These are phyloP conservation scores for Lentinula raphanica DNA, from an alignment of 768 basidiomycete species.

Conservation along the genomic window DNA sequence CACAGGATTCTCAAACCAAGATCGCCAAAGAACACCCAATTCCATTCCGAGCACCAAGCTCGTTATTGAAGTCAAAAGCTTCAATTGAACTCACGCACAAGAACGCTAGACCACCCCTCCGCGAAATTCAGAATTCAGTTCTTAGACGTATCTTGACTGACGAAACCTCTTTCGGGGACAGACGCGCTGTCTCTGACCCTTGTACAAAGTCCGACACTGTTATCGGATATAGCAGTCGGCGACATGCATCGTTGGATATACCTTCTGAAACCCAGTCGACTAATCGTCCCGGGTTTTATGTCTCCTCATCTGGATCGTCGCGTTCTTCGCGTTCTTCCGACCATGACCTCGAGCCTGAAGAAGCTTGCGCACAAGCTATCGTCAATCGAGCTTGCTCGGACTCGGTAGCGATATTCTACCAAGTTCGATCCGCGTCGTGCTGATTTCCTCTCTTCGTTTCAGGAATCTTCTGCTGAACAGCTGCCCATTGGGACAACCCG, in stretches of 20 bases:
- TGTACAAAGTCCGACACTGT: neutral
- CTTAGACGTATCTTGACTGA: conserved; percentile 8
- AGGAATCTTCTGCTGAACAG: conserved; percentile 1
- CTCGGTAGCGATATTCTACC: neutral
- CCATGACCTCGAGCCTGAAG: conserved; percentile 7
- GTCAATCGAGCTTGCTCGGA: neutral
- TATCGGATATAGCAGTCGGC: neutral
- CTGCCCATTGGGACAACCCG: conserved; percentile 30
- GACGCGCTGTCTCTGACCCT: conserved; percentile 1
- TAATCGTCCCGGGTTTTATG: neutral
- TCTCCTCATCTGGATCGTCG: neutral
- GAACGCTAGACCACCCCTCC: neutral
- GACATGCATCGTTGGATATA: neutral
- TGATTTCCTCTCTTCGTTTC: no score
- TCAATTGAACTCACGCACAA: neutral
- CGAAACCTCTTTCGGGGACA: conserved; percentile 6
- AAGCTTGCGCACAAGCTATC: neutral
- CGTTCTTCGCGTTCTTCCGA: neutral
- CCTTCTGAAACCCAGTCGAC: neutral
- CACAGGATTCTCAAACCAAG: neutral
- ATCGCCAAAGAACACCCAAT: neutral
- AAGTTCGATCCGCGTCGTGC: neutral
- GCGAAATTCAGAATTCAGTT: conserved; percentile 6
- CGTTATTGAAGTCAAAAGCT: neutral
- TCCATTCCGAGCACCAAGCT: neutral